Percentiles rank a stretch among this genome's conserved stretches.
These are phyloP conservation scores for Phytophthora meadii DNA, from an alignment of 352 stramenopile species.

Conservation along the genomic window DNA sequence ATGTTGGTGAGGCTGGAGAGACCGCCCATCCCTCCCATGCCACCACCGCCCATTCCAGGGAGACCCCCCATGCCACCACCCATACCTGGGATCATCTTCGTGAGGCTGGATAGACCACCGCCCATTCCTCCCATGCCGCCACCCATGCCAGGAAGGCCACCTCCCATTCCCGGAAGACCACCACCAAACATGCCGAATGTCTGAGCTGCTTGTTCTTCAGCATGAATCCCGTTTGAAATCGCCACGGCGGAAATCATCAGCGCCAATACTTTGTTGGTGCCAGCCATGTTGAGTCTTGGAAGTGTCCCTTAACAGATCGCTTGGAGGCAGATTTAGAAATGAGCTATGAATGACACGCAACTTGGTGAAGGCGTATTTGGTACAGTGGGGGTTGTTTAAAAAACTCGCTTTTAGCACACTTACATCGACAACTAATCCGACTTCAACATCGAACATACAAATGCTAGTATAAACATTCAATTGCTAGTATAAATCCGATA, in stretches of 20 bases:
- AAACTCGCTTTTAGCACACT: no score
- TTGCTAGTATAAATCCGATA: not conserved
- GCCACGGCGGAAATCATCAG: no score
- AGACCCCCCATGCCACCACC: not conserved
- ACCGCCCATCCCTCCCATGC: not conserved
- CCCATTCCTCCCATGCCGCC: not conserved
- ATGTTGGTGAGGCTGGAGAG: constrained; percentile 6
- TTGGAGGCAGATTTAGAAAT: not conserved
- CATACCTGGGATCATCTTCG: constrained; percentile 10
- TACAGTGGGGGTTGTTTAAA: no score
- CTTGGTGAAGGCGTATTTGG: no score
- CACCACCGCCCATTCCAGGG: not conserved
- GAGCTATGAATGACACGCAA: not conserved
- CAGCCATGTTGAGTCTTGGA: no score
- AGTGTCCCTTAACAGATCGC: not conserved
- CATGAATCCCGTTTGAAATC: no score
- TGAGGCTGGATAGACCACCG: constrained; percentile 6
- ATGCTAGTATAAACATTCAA: not conserved
- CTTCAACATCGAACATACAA: not conserved
- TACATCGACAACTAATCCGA: not conserved
- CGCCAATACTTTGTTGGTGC: no score
- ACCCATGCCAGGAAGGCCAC: not conserved
- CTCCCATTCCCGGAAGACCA: constrained; percentile 1
- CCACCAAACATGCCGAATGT: not conserved
- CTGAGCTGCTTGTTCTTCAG: no score